These are phyloP conservation scores for Nicotiana knightiana DNA, from an alignment of 257 asterid genomes.

Conservation along the genomic window DNA sequence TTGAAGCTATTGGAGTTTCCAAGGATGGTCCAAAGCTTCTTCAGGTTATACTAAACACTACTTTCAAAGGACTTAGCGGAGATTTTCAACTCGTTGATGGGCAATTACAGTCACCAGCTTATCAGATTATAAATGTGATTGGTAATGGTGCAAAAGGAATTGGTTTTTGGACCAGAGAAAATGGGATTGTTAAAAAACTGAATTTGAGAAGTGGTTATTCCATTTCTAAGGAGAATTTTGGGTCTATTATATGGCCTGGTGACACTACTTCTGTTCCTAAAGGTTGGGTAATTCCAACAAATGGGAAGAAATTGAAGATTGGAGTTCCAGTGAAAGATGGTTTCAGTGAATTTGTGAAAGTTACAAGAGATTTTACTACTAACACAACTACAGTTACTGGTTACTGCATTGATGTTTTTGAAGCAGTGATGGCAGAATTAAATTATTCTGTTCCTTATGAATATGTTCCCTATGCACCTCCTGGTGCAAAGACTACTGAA, in stretches of 20 bases:
- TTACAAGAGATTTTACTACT: no score
- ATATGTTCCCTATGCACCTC: conserved; percentile 26
- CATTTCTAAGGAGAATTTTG: conserved; percentile 19
- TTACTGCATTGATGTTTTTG: conserved; percentile 12
- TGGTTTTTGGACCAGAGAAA: no score
- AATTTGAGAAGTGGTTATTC: conserved; percentile 4
- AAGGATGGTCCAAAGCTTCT: no score
- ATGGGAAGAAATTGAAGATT: neutral
- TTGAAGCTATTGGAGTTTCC: no score
- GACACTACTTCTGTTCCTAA: conserved; percentile 14
- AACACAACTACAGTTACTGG: no score
- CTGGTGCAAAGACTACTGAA: conserved; percentile 21
- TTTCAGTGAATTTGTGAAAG: no score
- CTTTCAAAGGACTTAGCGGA: no score
- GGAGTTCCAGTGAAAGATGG: no score
- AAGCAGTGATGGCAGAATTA: conserved; percentile 31
- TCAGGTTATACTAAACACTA: no score
- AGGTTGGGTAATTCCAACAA: conserved; percentile 50
- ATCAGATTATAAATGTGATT: conserved; percentile 16
- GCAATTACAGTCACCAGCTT: no score
- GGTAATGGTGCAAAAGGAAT: neutral
- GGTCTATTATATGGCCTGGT: conserved; percentile 41
- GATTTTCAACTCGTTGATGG: no score
- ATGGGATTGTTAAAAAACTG: conserved; percentile 1
- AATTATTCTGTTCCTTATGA: conserved; percentile 33